These are phyloP conservation scores for Lyophyllum decastes DNA, from an alignment of 768 basidiomycete species.

Conservation along the genomic window DNA sequence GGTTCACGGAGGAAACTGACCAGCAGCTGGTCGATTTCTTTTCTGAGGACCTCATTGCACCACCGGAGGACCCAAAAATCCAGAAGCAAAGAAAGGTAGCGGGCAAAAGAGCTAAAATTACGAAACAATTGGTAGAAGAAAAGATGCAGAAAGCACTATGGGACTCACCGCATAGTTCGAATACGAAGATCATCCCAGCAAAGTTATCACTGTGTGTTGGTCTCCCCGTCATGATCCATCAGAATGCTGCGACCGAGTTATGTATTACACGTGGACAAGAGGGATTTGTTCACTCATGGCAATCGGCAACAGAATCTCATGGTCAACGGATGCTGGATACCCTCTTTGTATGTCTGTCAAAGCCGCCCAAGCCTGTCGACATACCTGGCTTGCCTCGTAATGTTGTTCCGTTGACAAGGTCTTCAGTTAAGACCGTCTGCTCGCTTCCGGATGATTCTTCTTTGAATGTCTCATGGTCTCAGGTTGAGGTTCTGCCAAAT, in stretches of 20 bases:
- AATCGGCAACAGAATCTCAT: neutral
- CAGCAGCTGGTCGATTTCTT: neutral
- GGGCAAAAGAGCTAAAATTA: neutral
- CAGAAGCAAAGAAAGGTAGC: too few species aligned
- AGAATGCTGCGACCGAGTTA: too few species aligned
- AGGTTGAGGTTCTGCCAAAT: neutral
- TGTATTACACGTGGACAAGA: neutral
- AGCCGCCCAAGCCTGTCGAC: neutral
- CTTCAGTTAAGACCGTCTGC: neutral
- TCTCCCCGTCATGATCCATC: constrained; percentile 22
- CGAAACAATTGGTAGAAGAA: neutral
- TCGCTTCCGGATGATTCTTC: neutral
- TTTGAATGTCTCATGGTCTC: neutral
- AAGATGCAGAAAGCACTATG: constrained; percentile 7
- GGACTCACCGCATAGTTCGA: neutral
- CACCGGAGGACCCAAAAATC: neutral
- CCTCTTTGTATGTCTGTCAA: neutral
- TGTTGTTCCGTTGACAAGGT: neutral
- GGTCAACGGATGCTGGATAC: constrained; percentile 2
- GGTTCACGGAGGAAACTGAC: neutral
- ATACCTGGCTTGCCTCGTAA: neutral
- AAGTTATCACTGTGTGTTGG: constrained; percentile 20
- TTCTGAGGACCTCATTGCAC: neutral
- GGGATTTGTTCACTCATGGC: neutral
- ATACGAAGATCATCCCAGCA: constrained; percentile 12